Conservation (phyloP, 768 basidiomycete genomes). For the Lyophyllum decastes region DNA sequence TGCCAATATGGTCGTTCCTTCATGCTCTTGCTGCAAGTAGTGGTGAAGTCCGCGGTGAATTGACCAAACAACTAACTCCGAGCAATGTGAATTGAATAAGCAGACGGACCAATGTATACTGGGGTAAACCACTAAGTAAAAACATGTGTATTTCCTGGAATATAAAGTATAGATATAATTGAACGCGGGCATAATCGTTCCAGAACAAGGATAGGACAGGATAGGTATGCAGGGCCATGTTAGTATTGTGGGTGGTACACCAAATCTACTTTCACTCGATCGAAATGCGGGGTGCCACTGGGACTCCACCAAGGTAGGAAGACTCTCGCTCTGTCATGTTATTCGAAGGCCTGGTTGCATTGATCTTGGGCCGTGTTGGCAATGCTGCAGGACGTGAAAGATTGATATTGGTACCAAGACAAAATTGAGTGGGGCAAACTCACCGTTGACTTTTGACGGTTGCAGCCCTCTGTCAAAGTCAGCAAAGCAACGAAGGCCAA, state of each 20-base stretch:
- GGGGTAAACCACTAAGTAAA: not conserved
- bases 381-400: constrained; percentile 46
- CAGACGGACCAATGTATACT: not conserved
- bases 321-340: constrained; percentile 48
- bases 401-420: constrained; percentile 29
- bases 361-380: constrained; percentile 45
- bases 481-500: constrained; percentile 77
- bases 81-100: not conserved
- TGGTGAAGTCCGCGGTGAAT: not conserved
- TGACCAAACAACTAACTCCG: not conserved
- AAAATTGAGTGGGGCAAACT: constrained; percentile 35
- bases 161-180: constrained; percentile 12
- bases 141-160: not conserved
- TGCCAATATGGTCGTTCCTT: constrained; percentile 6
- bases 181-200: not conserved
- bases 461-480: constrained; percentile 84
- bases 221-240: not conserved
- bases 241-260: not conserved
- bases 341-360: constrained; percentile 34
- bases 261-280: constrained; percentile 55
- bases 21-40: not conserved
- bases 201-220: not conserved
- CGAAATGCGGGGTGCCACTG: constrained; percentile 66
- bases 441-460: constrained; percentile 74
- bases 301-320: constrained; percentile 53